A percentile compares a stretch with the other conserved stretches of the same genome.
phyloP scores from a whole-genome alignment of 2,329 filamentous ascomycete genomes.

The Diatrype stigma region DNA sequence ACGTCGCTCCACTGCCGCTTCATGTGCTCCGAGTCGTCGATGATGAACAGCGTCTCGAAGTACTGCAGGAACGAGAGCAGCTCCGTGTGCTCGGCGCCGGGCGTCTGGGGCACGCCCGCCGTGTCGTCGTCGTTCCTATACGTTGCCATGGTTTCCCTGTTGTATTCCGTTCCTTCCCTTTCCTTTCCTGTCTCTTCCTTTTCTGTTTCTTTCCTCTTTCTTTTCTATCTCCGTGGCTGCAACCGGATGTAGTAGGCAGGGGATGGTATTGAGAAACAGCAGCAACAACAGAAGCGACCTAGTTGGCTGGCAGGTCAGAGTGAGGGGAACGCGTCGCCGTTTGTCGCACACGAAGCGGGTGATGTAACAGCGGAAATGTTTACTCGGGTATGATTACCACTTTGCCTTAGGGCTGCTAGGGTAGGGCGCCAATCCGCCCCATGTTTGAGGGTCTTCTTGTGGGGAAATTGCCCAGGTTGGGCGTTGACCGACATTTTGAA shows the following conservation, averaged over 20 bases:
- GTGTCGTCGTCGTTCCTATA: conserved; percentile 18
- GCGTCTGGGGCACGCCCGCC: conserved; percentile 16
- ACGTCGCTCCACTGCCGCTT: conserved; percentile 20
- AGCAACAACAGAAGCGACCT: background rate
- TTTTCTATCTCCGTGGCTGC: no score
- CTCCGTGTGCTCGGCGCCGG: conserved; percentile 12
- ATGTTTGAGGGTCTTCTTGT: conserved; percentile 5
- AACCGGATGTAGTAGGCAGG: background rate
- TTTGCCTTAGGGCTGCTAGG: conserved; percentile 7
- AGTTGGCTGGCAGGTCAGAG: background rate
- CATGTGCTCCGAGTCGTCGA: conserved; percentile 20
- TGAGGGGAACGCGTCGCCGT: background rate
- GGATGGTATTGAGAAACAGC: background rate
- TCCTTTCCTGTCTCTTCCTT: no score
- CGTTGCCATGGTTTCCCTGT: conserved; percentile 6
- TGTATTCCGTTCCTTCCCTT: no score
- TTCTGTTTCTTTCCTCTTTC: no score
- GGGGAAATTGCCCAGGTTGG: conserved; percentile 4
- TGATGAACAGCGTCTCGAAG: conserved; percentile 19
- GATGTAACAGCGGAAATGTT: background rate
- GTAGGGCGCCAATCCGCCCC: no score
- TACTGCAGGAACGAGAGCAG: conserved; percentile 17
- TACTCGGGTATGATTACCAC: conserved; percentile 4
- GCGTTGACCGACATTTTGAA: conserved; percentile 14
- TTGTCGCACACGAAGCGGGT: background rate